Evolutionary conservation across 2,329 filamentous ascomycete species (phyloP).

Genomic region (Xylariomycetidae sp.): DNA sequence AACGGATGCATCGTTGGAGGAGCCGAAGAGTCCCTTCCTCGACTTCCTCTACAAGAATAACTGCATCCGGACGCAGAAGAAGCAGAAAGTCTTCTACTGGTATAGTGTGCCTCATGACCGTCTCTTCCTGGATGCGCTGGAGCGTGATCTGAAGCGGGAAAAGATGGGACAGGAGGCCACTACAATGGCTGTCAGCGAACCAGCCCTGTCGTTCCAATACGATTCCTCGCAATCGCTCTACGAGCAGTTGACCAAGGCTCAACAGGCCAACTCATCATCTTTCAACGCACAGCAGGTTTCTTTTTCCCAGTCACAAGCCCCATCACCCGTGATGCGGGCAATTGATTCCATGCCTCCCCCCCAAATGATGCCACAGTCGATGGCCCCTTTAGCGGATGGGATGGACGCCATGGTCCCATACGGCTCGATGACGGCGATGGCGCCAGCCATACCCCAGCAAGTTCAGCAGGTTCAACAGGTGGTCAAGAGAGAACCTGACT

Average conservation of each 20-base stretch:
- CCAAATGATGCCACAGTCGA: constrained; percentile 63
- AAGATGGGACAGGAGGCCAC: constrained; percentile 98
- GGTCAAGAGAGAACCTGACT: constrained; percentile 88
- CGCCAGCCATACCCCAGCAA: constrained; percentile 63
- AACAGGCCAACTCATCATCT: constrained; percentile 96
- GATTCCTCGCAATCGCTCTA: constrained; percentile 98
- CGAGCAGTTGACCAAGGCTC: constrained; percentile 98
- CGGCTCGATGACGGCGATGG: constrained; percentile 64
- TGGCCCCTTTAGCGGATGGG: constrained; percentile 55
- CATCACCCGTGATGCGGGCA: constrained; percentile 83
- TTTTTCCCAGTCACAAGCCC: constrained; percentile 71
- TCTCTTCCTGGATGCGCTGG: constrained; percentile 92
- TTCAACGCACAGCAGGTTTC: constrained; percentile 75
- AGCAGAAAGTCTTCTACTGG: constrained; percentile 99
- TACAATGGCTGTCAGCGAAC: constrained; percentile 93
- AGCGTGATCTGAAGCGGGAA: constrained; percentile 96
- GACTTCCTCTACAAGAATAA: constrained; percentile 99
- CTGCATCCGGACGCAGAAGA: constrained; percentile 99
- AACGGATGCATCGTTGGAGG: constrained; percentile 95
- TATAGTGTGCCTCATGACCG: constrained; percentile 98
- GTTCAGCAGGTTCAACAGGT: constrained; percentile 47
- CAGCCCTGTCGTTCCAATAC: constrained; percentile 96
- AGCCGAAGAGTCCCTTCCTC: constrained; percentile 96
- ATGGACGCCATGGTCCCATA: constrained; percentile 73
- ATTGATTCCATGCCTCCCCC: constrained; percentile 94